Base-by-base conservation (phyloP, 140 eudicot genomes). In the Stevia rebaudiana region DNA sequence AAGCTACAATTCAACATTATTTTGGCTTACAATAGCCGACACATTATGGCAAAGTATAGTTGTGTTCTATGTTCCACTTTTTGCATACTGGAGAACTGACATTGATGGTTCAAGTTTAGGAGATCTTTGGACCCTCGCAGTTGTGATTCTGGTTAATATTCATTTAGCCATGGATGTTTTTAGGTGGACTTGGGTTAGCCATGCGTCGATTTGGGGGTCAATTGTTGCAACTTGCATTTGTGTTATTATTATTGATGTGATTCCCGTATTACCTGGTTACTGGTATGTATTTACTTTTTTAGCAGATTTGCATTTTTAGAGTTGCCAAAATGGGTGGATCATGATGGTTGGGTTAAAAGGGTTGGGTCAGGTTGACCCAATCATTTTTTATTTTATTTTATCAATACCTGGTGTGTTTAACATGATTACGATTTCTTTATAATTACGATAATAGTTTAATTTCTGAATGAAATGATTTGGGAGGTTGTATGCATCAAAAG, bases 101-200 rank as follows among this genome's bases (percentile, higher is more conserved):
- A 71, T 94, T 37, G 99, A 83, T 57, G 82, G 78, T 59, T 76
- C 99, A 11, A 80, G 94, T 76, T 50, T 94, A 33, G 99, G 99
- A 39, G 97, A 94, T 74, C 79, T 94, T 66, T 94, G 99, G 99
- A 88, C 87, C 25, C 74, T 94, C 28, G 90, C 94, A 6, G 94
- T 84, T 6, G 99, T 94, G 46, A 57, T 88, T 52, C 18, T 85
- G 76, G 99, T 94, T 48, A 94, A 94, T 71, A 21, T 88, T 37
- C 99, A 94, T 77, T 72, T 94, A 73, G 89, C 94, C 46, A 85
- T 94, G 99, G 99, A 94, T 67, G 97, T 94, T 16, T 39, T 80
- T 52, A 78, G 97, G 52, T 94, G 99, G 99, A 78, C 78, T 65
- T 87, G 96, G 99, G 42, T 86, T 68, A 78, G 83, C 48, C 97